A percentile compares a stretch with the other conserved stretches of the same genome.
These are phyloP conservation scores for Hydnomerulius pinastri DNA, from an alignment of 768 basidiomycete species.

Conservation along the genomic window DNA sequence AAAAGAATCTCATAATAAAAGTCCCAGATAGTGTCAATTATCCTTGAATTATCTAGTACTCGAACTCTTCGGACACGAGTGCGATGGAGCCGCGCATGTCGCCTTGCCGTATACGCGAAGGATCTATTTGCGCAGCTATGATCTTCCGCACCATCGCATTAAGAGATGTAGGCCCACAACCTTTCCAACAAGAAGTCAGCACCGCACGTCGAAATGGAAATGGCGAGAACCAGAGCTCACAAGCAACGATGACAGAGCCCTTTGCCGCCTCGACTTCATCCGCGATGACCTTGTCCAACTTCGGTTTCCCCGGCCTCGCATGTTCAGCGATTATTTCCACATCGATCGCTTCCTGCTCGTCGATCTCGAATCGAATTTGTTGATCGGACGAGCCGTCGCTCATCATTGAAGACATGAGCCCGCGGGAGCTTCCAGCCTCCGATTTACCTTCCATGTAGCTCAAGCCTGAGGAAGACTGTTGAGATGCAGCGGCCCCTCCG, in stretches of 20 bases:
- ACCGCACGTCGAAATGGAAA: too few relatives aligned
- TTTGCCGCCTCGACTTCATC: conserved; percentile 61
- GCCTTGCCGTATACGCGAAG: conserved; percentile 50
- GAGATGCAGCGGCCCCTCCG: background rate
- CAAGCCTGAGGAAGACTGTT: background rate
- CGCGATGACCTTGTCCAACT: conserved; percentile 57
- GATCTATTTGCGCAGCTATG: conserved; percentile 61
- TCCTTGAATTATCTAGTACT: conserved; percentile 38
- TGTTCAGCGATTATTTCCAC: conserved; percentile 61
- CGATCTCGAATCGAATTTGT: conserved; percentile 45
- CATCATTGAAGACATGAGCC: background rate
- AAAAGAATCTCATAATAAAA: background rate
- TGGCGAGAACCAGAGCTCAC: conserved; percentile 43
- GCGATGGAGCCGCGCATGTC: conserved; percentile 60
- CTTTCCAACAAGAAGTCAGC: conserved; percentile 34
- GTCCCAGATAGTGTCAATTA: background rate
- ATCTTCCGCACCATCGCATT: conserved; percentile 69
- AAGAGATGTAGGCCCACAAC: conserved; percentile 72
- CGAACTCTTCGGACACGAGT: conserved; percentile 70
- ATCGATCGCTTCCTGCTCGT: conserved; percentile 59
- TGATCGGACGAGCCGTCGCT: conserved; percentile 1
- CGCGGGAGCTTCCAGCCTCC: conserved; percentile 2
- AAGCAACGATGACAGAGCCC: conserved; percentile 66
- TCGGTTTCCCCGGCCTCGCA: conserved; percentile 67
- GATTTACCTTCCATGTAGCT: conserved; percentile 5